These are phyloP conservation scores for Schoenoplectus triqueter DNA, from an alignment of 202 grass and related monocot species.

Conservation along the genomic window DNA sequence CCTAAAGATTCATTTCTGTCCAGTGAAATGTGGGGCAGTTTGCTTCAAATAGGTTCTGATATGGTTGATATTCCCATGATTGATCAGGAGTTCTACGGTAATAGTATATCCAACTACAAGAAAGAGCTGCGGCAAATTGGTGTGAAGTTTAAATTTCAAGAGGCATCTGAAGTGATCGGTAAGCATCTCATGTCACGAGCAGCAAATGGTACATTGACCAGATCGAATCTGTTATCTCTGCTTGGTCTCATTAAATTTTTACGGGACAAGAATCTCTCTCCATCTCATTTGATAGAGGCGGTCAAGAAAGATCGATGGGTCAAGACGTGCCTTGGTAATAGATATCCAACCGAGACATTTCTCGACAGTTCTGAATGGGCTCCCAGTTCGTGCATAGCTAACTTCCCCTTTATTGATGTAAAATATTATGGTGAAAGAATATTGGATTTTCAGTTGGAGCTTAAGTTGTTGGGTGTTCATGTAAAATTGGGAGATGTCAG, in stretches of 20 bases:
- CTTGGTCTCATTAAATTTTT: slow-evolving; percentile 67
- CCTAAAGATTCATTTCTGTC: slow-evolving; percentile 66
- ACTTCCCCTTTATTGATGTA: slow-evolving; percentile 59
- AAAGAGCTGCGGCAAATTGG: slow-evolving; percentile 57
- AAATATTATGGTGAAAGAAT: slow-evolving; percentile 51
- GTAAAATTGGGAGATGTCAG: slow-evolving; percentile 34
- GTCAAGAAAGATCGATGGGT: slow-evolving; percentile 55
- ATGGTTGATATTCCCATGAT: slow-evolving; percentile 78
- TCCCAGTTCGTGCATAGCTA: slow-evolving; percentile 50
- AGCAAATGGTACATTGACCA: slow-evolving; percentile 43
- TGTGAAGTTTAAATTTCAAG: slow-evolving; percentile 58
- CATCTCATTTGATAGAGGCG: slow-evolving; percentile 41
- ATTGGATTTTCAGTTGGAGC: slow-evolving; percentile 49
- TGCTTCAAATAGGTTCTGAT: slow-evolving; percentile 53
- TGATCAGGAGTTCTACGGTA: slow-evolving; percentile 52
- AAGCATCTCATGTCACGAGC: slow-evolving; percentile 48
- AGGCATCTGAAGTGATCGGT: slow-evolving; percentile 56
- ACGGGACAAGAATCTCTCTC: slow-evolving; percentile 45
- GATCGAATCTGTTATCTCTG: slow-evolving; percentile 47
- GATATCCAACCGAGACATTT: slow-evolving; percentile 46
- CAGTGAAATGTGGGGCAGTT: slow-evolving; percentile 48
- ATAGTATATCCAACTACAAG: slow-evolving; percentile 43
- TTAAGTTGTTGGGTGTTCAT: slow-evolving; percentile 63
- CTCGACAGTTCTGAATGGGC: slow-evolving; percentile 53
- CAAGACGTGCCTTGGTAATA: slow-evolving; percentile 52